Percentiles rank a stretch among this genome's conserved stretches.
phyloP scores from a whole-genome alignment of 2,329 filamentous ascomycete genomes.

The Phialophora chinensis region DNA sequence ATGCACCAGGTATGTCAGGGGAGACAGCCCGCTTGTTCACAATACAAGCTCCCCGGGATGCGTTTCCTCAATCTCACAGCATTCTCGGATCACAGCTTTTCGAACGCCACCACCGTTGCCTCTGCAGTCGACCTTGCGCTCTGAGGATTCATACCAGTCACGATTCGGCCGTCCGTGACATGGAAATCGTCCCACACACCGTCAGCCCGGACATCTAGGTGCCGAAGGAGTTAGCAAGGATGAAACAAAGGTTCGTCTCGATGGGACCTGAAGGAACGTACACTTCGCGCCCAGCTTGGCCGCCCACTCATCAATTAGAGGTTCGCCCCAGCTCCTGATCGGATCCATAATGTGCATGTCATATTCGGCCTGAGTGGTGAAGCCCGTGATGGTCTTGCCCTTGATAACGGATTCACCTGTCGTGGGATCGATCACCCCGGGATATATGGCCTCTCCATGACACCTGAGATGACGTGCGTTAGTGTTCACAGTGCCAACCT shows the following conservation, averaged over 20 bases:
- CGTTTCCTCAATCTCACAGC: neutral
- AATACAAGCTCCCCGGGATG: neutral
- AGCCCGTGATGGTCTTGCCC: slow-evolving; percentile 49
- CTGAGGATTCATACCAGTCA: slow-evolving; percentile 53
- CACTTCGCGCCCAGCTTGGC: slow-evolving; percentile 43
- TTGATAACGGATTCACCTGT: slow-evolving; percentile 48
- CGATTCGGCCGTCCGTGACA: slow-evolving; percentile 47
- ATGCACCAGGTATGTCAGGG: neutral
- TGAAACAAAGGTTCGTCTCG: neutral
- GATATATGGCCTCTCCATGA: slow-evolving; percentile 50
- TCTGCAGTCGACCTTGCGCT: slow-evolving; percentile 49
- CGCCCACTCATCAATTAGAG: slow-evolving; percentile 47
- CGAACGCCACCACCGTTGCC: slow-evolving; percentile 49
- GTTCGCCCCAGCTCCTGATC: slow-evolving; percentile 44
- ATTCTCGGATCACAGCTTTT: slow-evolving; percentile 43
- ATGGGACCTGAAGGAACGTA: slow-evolving; percentile 37
- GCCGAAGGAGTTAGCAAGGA: slow-evolving; percentile 3
- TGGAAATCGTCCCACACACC: slow-evolving; percentile 45
- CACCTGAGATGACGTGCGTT: slow-evolving; percentile 31
- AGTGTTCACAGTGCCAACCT: neutral
- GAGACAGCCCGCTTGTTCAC: neutral
- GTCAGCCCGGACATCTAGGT: slow-evolving; percentile 41
- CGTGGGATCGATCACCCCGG: slow-evolving; percentile 43
- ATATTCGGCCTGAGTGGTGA: slow-evolving; percentile 49
- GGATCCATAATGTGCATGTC: slow-evolving; percentile 45